Conservation (phyloP, 208 protist species). For the Blechomonas ayalai region DNA sequence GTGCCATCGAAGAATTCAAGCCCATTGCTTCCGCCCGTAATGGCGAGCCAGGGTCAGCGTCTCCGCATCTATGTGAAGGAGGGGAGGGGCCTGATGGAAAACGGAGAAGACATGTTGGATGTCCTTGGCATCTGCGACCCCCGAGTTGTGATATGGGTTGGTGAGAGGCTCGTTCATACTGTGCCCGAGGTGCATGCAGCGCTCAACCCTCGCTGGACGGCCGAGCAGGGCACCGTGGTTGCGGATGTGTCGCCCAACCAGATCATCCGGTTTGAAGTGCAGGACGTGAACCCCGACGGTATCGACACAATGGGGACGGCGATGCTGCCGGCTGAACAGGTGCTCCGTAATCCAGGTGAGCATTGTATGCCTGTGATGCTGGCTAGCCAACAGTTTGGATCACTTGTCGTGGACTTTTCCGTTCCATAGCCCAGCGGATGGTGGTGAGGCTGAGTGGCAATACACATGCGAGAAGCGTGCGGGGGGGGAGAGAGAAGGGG, state of each 20-base stretch:
- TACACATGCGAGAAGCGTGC: no score
- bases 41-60: no score
- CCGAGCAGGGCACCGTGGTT: constrained; percentile 5
- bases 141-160: constrained; percentile 48
- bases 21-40: no score
- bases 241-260: background rate
- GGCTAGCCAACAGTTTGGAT: constrained; percentile 20
- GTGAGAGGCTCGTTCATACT: constrained; percentile 24
- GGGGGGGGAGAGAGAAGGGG: no score
- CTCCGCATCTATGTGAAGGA: constrained; percentile 38
- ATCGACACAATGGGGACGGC: constrained; percentile 30
- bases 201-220: constrained; percentile 29
- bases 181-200: constrained; percentile 19
- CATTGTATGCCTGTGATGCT: constrained; percentile 26
- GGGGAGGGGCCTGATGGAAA: constrained; percentile 18
- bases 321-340: constrained; percentile 13
- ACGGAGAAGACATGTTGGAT: constrained; percentile 22
- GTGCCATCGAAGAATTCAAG: no score
- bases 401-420: constrained; percentile 23
- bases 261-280: constrained; percentile 44
- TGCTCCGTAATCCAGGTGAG: constrained; percentile 17
- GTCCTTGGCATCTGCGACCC: constrained; percentile 24
- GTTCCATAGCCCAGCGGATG: constrained; percentile 1
- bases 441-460: no score
- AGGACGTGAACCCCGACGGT: constrained; percentile 20